Evolutionary conservation across 495 filamentous ascomycete species (phyloP).

Genomic region (Cenococcum geophilum): DNA sequence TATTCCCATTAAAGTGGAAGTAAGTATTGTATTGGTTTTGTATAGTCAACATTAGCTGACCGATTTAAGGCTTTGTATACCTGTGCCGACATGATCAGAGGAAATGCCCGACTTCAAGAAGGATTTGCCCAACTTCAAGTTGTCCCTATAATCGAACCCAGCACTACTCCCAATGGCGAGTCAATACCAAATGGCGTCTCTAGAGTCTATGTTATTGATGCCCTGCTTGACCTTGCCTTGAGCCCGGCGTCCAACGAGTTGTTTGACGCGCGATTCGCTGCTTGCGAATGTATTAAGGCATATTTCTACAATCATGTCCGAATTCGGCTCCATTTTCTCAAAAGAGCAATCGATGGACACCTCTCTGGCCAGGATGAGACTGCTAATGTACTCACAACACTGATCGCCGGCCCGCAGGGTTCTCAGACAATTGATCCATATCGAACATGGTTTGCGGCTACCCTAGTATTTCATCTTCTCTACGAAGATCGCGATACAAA

Average conservation of each 20-base stretch:
- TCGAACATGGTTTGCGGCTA: conserved; percentile 81
- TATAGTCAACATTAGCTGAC: conserved; percentile 8
- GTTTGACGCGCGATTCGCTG: conserved; percentile 76
- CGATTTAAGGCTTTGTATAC: conserved; percentile 62
- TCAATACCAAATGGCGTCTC: conserved; percentile 48
- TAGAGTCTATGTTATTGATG: conserved; percentile 86
- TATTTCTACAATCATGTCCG: conserved; percentile 76
- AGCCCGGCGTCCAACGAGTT: conserved; percentile 56
- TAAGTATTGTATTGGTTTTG: conserved; percentile 35
- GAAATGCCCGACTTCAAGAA: conserved; percentile 74
- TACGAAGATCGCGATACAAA: conserved; percentile 79
- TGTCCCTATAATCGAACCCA: conserved; percentile 49
- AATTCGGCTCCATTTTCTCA: conserved; percentile 77
- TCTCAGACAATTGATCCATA: conserved; percentile 71
- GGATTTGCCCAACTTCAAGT: conserved; percentile 80
- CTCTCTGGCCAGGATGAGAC: conserved; percentile 69
- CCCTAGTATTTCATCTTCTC: conserved; percentile 85
- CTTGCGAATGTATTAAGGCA: conserved; percentile 83
- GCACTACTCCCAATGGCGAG: conserved; percentile 37
- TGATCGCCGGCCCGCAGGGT: conserved; percentile 57
- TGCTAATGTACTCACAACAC: conserved; percentile 82
- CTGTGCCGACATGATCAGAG: conserved; percentile 82
- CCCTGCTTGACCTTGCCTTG: conserved; percentile 80
- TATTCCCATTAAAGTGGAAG: conserved; percentile 74
- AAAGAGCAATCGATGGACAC: conserved; percentile 84